Conservation (phyloP, 2,329 filamentous ascomycete genomes). For the Alternaria gaisen region DNA sequence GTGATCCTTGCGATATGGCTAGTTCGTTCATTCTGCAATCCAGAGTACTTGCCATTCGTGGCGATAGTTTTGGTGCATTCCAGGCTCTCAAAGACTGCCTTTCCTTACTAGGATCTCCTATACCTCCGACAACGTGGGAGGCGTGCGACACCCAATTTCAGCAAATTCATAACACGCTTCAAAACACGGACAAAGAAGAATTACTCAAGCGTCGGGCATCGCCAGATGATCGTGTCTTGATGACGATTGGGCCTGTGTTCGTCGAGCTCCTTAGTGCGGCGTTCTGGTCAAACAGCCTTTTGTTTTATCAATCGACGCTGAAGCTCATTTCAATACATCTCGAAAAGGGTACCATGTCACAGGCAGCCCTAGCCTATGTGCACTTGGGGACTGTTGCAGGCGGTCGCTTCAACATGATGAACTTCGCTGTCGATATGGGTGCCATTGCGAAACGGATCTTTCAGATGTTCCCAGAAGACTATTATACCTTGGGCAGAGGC, state of each 20-base stretch:
- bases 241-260: conserved; percentile 73
- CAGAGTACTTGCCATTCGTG: conserved; percentile 77
- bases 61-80: conserved; percentile 75
- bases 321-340: conserved; percentile 74
- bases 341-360: conserved; percentile 70
- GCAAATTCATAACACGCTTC: conserved; percentile 48
- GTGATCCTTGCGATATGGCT: conserved; percentile 78
- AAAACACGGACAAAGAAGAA: conserved; percentile 62
- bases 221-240: conserved; percentile 63
- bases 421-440: conserved; percentile 72
- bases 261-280: conserved; percentile 74
- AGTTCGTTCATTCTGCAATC: conserved; percentile 85
- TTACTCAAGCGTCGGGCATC: conserved; percentile 44
- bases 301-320: conserved; percentile 76
- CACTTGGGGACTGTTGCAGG: conserved; percentile 73
- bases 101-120: conserved; percentile 68
- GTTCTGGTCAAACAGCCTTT: conserved; percentile 75
- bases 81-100: conserved; percentile 74
- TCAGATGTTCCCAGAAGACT: conserved; percentile 63
- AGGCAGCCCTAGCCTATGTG: conserved; percentile 73
- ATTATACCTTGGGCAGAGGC: conserved; percentile 72
- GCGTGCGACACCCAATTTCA: conserved; percentile 81
- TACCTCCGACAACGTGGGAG: conserved; percentile 74
- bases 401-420: conserved; percentile 74
- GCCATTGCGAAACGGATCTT: conserved; percentile 70